Base-by-base conservation (phyloP, 2,329 filamentous ascomycete species). In the Teratosphaeria zuluensis region DNA sequence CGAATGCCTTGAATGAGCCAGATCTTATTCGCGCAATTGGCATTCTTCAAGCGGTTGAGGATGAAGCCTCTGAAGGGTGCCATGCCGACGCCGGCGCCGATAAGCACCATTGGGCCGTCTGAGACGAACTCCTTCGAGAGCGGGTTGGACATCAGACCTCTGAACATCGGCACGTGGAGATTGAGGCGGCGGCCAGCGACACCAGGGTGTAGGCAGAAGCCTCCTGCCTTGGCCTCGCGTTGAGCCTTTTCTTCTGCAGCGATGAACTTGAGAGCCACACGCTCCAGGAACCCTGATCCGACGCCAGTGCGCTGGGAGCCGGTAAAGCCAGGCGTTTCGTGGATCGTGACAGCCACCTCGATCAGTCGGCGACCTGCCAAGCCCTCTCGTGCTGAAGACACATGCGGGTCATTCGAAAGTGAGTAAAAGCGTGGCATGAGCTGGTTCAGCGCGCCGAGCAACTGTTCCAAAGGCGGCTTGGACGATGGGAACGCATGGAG, bases 371-470 rank as follows among this genome's bases (percentile, higher is more conserved):
- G 88, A 65, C 83, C 82, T 63, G 87, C 83, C 46, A 84, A 82
- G 63, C 88, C 87, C 62, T 84, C 82, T 24, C 85, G 81, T 62
- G 83, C 82, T 61, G 83, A 88, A 2, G 84, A 87, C 65, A 95
- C 85, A 63, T 94, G 89, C 0, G 94, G 94, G 69, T 99, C 94
- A 72, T 96, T 96, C 57, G 92, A 96, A 14, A 99, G 84, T 3
- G 92, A 97, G 78, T 99, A 99, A 79, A 99, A 99, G 61, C 94
- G 89, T 2, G 94, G 94, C 92, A 97, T 97, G 56, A 97, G 81
- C 54, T 90, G 88, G 67, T 88, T 89, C 56, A 96, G 83, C 51
- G 88, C 83, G 2, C 88, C 89, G 38, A 96, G 81, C 11, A 99
- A 80, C 60, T 85, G 80, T 57, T 94, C 89, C 66, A 99, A 80